Conservation (phyloP, 768 basidiomycete species). For the Tylopilus plumbeoviolaceoides region DNA sequence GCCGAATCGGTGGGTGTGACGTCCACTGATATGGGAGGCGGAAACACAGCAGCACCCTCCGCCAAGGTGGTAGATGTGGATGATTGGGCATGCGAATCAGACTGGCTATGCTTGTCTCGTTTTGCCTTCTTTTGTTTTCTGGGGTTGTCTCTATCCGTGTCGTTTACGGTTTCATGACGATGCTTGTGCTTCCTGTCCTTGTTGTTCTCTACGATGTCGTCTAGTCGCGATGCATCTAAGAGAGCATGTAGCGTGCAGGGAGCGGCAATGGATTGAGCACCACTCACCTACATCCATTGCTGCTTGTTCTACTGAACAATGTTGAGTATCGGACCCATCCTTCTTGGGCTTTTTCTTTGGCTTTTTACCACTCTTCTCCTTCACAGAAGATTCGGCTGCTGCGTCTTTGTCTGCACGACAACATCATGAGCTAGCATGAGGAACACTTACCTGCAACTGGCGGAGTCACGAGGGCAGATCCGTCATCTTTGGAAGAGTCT, state of each 20-base stretch:
- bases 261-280: background rate
- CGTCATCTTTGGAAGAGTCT: conserved; percentile 3
- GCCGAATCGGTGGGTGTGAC: conserved; percentile 9
- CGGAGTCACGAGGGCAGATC: background rate
- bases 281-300: conserved; percentile 2
- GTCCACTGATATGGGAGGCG: conserved; percentile 14
- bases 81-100: background rate
- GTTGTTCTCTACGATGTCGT: conserved; percentile 9
- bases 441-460: background rate
- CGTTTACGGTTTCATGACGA: background rate
- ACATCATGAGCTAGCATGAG: background rate
- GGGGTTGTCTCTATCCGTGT: background rate
- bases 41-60: conserved; percentile 15
- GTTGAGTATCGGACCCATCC: background rate
- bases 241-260: background rate
- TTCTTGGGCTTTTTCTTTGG: conserved; percentile 11
- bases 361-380: conserved; percentile 4
- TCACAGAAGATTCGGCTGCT: conserved; percentile 1
- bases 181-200: conserved; percentile 28
- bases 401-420: background rate
- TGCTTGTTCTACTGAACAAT: background rate
- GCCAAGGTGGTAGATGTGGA: background rate
- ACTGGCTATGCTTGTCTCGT: conserved; percentile 8
- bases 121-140: conserved; percentile 28
- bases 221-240: background rate